phyloP scores from a whole-genome alignment of 1,284 basidiomycete species.

The Cutaneotrichosporon curvatum region DNA sequence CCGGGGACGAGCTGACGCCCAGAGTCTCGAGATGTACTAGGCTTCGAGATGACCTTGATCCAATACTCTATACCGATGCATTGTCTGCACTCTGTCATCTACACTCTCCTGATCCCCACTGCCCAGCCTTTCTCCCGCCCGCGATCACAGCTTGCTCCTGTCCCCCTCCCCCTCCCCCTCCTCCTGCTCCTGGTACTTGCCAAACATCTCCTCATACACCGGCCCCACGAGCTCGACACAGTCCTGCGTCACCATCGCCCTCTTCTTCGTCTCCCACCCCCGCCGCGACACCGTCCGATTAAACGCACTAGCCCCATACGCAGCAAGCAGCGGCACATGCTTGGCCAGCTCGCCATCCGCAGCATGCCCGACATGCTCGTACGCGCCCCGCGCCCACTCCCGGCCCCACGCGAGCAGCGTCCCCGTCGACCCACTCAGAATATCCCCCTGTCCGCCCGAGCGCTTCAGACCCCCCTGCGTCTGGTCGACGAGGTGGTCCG shows the following conservation, averaged over 20 bases:
- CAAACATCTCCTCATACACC: conserved; percentile 68
- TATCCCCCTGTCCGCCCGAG: conserved; percentile 93
- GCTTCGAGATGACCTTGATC: no score
- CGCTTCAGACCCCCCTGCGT: conserved; percentile 73
- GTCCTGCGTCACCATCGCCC: conserved; percentile 84
- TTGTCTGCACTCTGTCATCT: background rate
- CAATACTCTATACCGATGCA: background rate
- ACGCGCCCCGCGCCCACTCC: conserved; percentile 76
- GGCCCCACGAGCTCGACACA: conserved; percentile 69
- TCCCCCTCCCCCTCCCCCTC: background rate
- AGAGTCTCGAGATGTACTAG: conserved; percentile 82
- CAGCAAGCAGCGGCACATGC: conserved; percentile 71
- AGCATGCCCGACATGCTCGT: conserved; percentile 52
- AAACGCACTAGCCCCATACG: conserved; percentile 79
- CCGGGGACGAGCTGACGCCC: conserved; percentile 11
- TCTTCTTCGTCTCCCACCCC: conserved; percentile 67
- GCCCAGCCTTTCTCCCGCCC: background rate
- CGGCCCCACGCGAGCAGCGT: conserved; percentile 90
- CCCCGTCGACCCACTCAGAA: conserved; percentile 78
- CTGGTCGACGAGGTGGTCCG: conserved; percentile 12
- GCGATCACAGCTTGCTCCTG: conserved; percentile 1
- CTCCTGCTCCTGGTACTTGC: conserved; percentile 26
- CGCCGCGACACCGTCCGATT: conserved; percentile 72
- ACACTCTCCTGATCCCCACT: no score
- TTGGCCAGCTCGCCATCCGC: conserved; percentile 49